Percentiles rank a stretch among this genome's conserved stretches.
phyloP scores from a whole-genome alignment of 2,329 filamentous ascomycete genomes.

The Botrytis cinerea region DNA sequence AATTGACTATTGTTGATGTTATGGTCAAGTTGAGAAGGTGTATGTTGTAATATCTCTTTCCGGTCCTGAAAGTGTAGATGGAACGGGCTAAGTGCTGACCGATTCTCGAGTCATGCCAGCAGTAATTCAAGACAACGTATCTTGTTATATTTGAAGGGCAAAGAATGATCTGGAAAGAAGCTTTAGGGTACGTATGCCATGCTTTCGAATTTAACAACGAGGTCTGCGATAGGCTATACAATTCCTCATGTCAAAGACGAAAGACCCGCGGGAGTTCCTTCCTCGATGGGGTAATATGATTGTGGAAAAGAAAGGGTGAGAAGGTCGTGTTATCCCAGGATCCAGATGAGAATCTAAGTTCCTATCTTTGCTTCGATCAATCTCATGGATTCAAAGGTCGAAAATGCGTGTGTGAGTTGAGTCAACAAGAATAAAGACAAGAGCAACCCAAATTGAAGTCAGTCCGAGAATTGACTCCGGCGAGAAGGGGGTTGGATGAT shows the following conservation, averaged over 20 bases:
- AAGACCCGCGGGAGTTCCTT: background rate
- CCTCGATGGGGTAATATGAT: background rate
- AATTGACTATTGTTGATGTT: background rate
- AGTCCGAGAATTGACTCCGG: background rate
- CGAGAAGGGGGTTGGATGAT: background rate
- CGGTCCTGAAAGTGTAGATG: background rate
- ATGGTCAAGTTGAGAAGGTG: background rate
- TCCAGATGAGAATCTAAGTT: background rate
- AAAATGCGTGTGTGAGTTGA: background rate
- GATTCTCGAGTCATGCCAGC: background rate
- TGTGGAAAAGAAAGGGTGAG: background rate
- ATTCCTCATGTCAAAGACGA: background rate
- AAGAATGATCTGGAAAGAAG: background rate
- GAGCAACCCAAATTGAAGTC: background rate
- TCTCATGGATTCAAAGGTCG: background rate
- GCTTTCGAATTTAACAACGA: background rate
- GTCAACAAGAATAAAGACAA: background rate
- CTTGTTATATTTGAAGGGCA: background rate
- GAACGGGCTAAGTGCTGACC: background rate
- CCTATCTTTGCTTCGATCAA: fast-evolving
- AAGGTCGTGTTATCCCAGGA: background rate
- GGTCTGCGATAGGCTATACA: background rate
- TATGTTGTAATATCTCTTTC: background rate
- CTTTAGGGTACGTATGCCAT: background rate
- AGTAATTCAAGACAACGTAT: background rate